These are phyloP conservation scores for Candida quercuum DNA, from an alignment of 805 yeast species.

Conservation along the genomic window DNA sequence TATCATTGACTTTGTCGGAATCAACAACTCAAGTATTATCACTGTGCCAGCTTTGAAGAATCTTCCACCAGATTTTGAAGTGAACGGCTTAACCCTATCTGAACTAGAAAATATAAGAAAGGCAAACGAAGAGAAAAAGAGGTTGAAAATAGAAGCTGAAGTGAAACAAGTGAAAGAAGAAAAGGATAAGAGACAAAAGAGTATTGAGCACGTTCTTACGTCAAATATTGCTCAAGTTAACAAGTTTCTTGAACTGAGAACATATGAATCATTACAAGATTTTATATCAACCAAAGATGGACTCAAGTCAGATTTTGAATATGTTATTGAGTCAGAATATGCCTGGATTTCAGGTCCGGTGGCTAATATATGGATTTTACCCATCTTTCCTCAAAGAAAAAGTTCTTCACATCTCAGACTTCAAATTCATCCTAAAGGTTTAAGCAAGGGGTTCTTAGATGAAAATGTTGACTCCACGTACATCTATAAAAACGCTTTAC, in stretches of 20 bases:
- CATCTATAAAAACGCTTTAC: slow-evolving; percentile 2
- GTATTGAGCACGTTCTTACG: slow-evolving; percentile 5
- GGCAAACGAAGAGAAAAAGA: slow-evolving; percentile 15
- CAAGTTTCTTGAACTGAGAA: slow-evolving; percentile 20
- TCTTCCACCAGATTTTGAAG: slow-evolving; percentile 12
- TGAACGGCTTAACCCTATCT: slow-evolving; percentile 27
- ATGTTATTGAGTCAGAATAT: slow-evolving; percentile 20
- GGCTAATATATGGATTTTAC: slow-evolving; percentile 27
- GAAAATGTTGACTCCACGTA: slow-evolving; percentile 6
- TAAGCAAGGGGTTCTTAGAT: slow-evolving; percentile 10
- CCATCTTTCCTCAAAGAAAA: slow-evolving; percentile 14
- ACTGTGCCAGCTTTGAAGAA: slow-evolving; percentile 51
- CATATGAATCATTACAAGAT: slow-evolving; percentile 35
- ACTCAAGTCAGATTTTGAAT: slow-evolving; percentile 3
- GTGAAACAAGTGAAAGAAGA: slow-evolving; percentile 11
- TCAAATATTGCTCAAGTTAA: too few species aligned
- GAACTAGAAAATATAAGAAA: slow-evolving; percentile 26
- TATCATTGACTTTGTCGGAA: slow-evolving; percentile 72
- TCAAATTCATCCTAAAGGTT: slow-evolving; percentile 11
- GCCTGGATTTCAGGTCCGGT: slow-evolving; percentile 31
- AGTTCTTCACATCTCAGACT: slow-evolving; percentile 23
- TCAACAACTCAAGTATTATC: slow-evolving; percentile 46
- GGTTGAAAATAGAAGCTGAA: slow-evolving; percentile 6
- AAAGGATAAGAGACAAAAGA: slow-evolving; percentile 3
- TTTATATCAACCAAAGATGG: slow-evolving; percentile 16